phyloP scores from a whole-genome alignment of 345 rosid species.

The Carallia pectinifolia region DNA sequence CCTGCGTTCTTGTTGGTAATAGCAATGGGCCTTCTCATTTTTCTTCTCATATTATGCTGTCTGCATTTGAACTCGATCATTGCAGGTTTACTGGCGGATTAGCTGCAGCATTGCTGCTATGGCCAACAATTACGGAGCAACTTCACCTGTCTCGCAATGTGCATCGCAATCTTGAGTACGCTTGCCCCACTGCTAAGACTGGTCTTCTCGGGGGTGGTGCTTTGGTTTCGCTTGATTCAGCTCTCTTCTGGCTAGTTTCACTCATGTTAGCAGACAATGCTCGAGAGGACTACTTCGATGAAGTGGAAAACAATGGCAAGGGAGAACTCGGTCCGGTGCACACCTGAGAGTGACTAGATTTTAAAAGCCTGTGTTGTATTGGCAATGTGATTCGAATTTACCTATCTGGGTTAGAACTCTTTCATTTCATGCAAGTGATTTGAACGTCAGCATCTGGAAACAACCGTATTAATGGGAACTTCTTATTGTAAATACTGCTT shows the following conservation, averaged over 20 bases:
- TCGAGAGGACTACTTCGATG: slow-evolving; percentile 80
- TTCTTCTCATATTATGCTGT: too few relatives aligned
- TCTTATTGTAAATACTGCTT: too few relatives aligned
- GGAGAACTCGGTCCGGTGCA: slow-evolving; percentile 2
- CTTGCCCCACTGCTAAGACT: slow-evolving; percentile 82
- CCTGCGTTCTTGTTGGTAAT: too few relatives aligned
- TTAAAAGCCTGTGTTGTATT: not conserved
- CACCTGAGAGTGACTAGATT: slow-evolving; percentile 15
- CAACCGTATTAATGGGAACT: too few relatives aligned
- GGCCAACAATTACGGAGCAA: slow-evolving; percentile 81
- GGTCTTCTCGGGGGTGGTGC: slow-evolving; percentile 89
- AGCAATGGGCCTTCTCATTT: too few relatives aligned
- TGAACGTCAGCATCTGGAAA: too few relatives aligned
- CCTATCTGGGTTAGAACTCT: too few relatives aligned
- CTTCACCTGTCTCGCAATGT: slow-evolving; percentile 59
- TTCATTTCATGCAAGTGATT: too few relatives aligned
- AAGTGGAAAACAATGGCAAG: slow-evolving; percentile 32
- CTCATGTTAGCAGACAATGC: slow-evolving; percentile 79
- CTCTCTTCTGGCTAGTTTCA: slow-evolving; percentile 77
- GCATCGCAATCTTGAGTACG: slow-evolving; percentile 40
- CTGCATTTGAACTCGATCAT: not conserved
- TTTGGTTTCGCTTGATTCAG: slow-evolving; percentile 69
- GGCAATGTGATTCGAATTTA: too few relatives aligned
- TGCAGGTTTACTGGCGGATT: slow-evolving; percentile 59
- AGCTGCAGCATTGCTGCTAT: slow-evolving; percentile 51